A percentile compares a stretch with the other conserved stretches of the same genome.
phyloP scores from a whole-genome alignment of 768 basidiomycete genomes.

The Rhodosporidiobolus sp. region DNA sequence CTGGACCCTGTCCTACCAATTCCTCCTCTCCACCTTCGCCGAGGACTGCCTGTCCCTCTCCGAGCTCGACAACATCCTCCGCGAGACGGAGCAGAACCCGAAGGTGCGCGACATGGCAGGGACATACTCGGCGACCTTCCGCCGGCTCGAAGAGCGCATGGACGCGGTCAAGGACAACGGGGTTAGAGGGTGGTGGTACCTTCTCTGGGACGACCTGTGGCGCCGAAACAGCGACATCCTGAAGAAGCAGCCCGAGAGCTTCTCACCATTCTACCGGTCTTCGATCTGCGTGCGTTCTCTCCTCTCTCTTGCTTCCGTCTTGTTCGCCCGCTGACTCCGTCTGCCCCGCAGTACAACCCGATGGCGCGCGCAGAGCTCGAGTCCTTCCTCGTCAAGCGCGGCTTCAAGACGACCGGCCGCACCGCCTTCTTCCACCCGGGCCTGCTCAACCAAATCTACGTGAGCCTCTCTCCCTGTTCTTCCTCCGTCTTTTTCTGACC shows the following conservation, averaged over 20 bases:
- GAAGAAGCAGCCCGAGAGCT: constrained; percentile 57
- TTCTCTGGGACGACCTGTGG: constrained; percentile 64
- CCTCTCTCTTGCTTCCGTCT: background rate
- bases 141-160: constrained; percentile 59
- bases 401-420: constrained; percentile 56
- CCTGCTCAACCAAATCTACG: constrained; percentile 69
- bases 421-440: constrained; percentile 46
- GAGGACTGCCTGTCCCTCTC: constrained; percentile 54
- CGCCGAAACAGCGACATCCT: constrained; percentile 60
- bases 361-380: constrained; percentile 64
- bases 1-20: constrained; percentile 60
- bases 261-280: constrained; percentile 67
- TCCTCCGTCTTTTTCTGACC: background rate
- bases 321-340: background rate
- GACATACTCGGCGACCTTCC: constrained; percentile 55
- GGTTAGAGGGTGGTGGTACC: constrained; percentile 69
- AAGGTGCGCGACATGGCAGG: constrained; percentile 59
- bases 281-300: constrained; percentile 58
- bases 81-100: constrained; percentile 57
- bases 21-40: constrained; percentile 63
- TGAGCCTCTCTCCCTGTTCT: constrained; percentile 49
- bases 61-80: constrained; percentile 48
- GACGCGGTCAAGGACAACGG: constrained; percentile 55
- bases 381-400: constrained; percentile 62
- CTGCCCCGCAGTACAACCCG: constrained; percentile 48